These are phyloP conservation scores for Fusarium bulbicola DNA, from an alignment of 2,329 filamentous ascomycete species.

Conservation along the genomic window DNA sequence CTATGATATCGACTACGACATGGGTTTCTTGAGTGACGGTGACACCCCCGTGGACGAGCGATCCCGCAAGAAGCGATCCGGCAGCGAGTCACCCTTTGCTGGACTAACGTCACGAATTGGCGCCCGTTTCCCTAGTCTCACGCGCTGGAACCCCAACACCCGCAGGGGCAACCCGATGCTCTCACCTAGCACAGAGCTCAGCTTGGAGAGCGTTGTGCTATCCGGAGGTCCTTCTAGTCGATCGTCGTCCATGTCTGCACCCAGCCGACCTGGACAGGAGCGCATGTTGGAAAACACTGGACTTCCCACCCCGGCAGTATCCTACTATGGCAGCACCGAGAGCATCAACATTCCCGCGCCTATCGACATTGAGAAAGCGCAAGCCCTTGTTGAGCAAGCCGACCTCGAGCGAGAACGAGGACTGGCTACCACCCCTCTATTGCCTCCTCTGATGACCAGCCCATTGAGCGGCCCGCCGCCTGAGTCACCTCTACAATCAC, in stretches of 20 bases:
- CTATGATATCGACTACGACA: slow-evolving; percentile 69
- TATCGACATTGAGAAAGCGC: slow-evolving; percentile 46
- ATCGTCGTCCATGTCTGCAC: slow-evolving; percentile 79
- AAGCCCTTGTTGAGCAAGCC: slow-evolving; percentile 49
- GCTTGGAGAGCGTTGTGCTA: slow-evolving; percentile 76
- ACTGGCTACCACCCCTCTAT: slow-evolving; percentile 80
- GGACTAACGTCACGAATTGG: slow-evolving; percentile 73
- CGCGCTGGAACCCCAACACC: slow-evolving; percentile 58
- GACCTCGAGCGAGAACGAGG: slow-evolving; percentile 66
- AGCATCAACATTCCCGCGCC: slow-evolving; percentile 61
- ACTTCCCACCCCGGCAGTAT: slow-evolving; percentile 70
- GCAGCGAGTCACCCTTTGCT: slow-evolving; percentile 67
- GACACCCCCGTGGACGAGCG: slow-evolving; percentile 61
- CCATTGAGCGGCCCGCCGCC: slow-evolving; percentile 64
- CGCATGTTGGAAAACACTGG: slow-evolving; percentile 60
- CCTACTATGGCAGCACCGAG: slow-evolving; percentile 68
- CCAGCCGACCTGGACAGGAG: slow-evolving; percentile 58
- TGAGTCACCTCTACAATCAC: slow-evolving; percentile 87
- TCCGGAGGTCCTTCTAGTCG: slow-evolving; percentile 77
- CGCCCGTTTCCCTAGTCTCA: slow-evolving; percentile 65
- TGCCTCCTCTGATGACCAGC: slow-evolving; percentile 81
- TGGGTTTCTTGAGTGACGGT: slow-evolving; percentile 72
- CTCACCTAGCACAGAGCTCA: slow-evolving; percentile 81
- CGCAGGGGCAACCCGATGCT: slow-evolving; percentile 57
- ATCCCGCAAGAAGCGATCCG: slow-evolving; percentile 64